Conservation (phyloP, 768 basidiomycete genomes). For the Xerocomellus intermedius region DNA sequence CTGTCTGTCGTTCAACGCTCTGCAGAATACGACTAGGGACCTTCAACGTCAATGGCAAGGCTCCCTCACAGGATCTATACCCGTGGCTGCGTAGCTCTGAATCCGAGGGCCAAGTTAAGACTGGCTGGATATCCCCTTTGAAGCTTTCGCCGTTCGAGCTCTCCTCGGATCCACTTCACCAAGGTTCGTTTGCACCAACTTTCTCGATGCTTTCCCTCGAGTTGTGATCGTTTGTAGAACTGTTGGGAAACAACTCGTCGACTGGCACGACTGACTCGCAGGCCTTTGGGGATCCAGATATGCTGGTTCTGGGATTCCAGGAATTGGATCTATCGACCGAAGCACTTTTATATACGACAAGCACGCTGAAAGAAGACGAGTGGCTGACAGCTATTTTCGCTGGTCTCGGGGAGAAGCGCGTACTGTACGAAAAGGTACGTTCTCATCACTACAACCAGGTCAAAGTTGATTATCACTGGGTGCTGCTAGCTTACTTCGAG, state of each 20-base stretch:
- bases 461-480: not conserved
- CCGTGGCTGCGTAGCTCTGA: conserved; percentile 52
- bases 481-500: conserved; percentile 60
- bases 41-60: conserved; percentile 82
- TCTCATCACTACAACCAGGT: not conserved
- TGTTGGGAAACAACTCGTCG: not conserved
- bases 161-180: conserved; percentile 19
- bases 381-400: conserved; percentile 69
- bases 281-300: conserved; percentile 50
- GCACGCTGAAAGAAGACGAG: conserved; percentile 62
- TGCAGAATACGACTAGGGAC: conserved; percentile 68
- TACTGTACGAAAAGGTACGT: conserved; percentile 63
- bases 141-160: conserved; percentile 37
- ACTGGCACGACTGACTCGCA: conserved; percentile 14
- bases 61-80: conserved; percentile 69
- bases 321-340: conserved; percentile 79
- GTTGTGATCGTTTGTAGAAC: conserved; percentile 7
- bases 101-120: not conserved
- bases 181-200: conserved; percentile 16
- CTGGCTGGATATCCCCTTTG: conserved; percentile 35
- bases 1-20: not conserved
- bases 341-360: conserved; percentile 69
- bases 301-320: conserved; percentile 77
- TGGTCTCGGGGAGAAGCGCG: conserved; percentile 64
- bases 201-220: not conserved